Percentiles rank a stretch among this genome's conserved stretches.
These are phyloP conservation scores for Thymus mandschuricus DNA, from an alignment of 257 asterid species.

Conservation along the genomic window DNA sequence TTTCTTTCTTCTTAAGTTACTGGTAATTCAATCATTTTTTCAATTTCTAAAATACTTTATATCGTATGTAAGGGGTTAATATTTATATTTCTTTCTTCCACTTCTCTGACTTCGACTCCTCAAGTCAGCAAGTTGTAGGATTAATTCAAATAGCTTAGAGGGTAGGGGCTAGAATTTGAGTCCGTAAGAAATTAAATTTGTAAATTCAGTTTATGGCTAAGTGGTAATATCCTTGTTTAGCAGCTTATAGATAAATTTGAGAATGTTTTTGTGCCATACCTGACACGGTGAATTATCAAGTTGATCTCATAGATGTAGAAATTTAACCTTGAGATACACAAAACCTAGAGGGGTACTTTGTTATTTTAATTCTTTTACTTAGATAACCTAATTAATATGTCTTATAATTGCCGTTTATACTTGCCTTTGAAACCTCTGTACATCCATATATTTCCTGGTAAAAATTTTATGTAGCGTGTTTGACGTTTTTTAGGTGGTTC, in stretches of 20 bases:
- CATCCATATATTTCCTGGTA: neutral
- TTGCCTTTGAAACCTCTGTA: neutral
- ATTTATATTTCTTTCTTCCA: neutral
- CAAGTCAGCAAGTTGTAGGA: neutral
- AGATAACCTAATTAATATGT: neutral
- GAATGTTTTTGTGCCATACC: neutral
- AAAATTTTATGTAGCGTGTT: constrained; percentile 28
- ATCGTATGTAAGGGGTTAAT: neutral
- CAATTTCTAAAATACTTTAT: constrained; percentile 1
- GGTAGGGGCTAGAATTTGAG: constrained; percentile 13
- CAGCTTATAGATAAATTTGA: constrained; percentile 5
- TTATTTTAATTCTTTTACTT: constrained; percentile 11
- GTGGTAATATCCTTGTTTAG: neutral
- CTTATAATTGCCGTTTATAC: neutral
- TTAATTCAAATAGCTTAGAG: constrained; percentile 1
- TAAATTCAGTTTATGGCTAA: neutral
- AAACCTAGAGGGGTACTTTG: constrained; percentile 19
- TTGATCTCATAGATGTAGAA: constrained; percentile 18
- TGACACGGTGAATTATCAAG: neutral
- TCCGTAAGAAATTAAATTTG: neutral
- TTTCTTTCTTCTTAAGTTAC: constrained; percentile 20
- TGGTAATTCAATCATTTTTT: neutral
- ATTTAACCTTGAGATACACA: constrained; percentile 3
- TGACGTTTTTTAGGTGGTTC: constrained; percentile 63
- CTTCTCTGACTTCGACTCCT: neutral